Evolutionary conservation across 352 stramenopile genomes (phyloP).

Genomic region (Globisporangium barbulae): DNA sequence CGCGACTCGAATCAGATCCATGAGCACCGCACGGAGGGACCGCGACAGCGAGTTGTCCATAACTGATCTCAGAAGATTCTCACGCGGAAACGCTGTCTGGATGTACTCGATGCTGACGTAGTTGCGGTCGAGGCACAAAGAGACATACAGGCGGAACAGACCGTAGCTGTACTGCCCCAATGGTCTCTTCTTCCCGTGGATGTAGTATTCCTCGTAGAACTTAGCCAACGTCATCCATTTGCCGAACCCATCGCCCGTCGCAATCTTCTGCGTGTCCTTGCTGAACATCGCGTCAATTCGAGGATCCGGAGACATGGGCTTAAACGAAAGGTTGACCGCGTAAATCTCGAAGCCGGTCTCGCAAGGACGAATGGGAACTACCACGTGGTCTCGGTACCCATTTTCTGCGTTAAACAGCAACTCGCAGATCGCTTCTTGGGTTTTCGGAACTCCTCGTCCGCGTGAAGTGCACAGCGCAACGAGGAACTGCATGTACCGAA

Average conservation of each 20-base stretch:
- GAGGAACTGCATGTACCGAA: conserved; percentile 75
- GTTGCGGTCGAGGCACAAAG: conserved; percentile 68
- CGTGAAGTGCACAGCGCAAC: conserved; percentile 62
- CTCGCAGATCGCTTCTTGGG: conserved; percentile 70
- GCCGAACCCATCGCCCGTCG: conserved; percentile 15
- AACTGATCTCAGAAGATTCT: conserved; percentile 43
- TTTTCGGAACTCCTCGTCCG: conserved; percentile 60
- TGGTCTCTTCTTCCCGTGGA: conserved; percentile 35
- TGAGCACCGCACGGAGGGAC: conserved; percentile 59
- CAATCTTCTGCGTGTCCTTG: conserved; percentile 8
- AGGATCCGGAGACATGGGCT: conserved; percentile 19
- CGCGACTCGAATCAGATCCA: conserved; percentile 60
- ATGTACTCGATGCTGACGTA: conserved; percentile 76
- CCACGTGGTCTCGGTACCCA: conserved; percentile 50
- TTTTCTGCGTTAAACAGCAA: conserved; percentile 57
- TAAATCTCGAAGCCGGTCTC: conserved; percentile 55
- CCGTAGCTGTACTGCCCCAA: conserved; percentile 72
- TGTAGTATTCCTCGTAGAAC: conserved; percentile 70
- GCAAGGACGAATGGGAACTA: conserved; percentile 47
- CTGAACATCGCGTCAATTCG: conserved; percentile 43
- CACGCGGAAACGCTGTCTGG: conserved; percentile 53
- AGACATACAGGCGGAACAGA: conserved; percentile 65
- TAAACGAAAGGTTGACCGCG: conserved; percentile 19
- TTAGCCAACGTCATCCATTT: conserved; percentile 41
- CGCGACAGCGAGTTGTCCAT: conserved; percentile 44